phyloP scores from a whole-genome alignment of 768 basidiomycete genomes.

The Mycena amicta region DNA sequence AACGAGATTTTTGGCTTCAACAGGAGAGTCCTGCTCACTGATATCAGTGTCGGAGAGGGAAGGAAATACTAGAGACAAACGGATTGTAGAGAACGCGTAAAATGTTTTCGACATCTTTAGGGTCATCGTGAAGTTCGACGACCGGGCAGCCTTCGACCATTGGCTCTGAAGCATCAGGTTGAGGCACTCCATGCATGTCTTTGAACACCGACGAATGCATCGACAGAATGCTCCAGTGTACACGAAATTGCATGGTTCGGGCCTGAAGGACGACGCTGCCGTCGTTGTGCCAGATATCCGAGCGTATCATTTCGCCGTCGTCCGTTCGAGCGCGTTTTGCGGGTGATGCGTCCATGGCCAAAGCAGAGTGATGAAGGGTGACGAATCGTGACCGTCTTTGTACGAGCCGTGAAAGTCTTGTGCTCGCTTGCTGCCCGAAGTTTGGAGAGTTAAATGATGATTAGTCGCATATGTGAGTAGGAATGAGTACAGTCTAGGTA shows the following conservation, averaged over 20 bases:
- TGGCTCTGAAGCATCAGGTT: conserved; percentile 2
- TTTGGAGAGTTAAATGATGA: too few relatives aligned
- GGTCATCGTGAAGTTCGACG: conserved; percentile 3
- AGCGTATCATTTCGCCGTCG: conserved; percentile 7
- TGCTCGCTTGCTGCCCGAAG: too few relatives aligned
- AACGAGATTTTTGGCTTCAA: background rate
- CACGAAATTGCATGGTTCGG: conserved; percentile 12
- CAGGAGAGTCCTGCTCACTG: background rate
- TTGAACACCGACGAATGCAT: conserved; percentile 12
- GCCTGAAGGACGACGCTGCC: conserved; percentile 14
- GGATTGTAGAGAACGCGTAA: conserved; percentile 8
- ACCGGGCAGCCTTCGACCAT: conserved; percentile 12
- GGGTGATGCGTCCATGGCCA: background rate
- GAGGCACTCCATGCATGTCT: conserved; percentile 10
- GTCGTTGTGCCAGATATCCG: conserved; percentile 11
- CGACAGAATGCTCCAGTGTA: conserved; percentile 10
- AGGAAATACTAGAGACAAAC: background rate
- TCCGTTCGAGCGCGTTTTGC: conserved; percentile 12
- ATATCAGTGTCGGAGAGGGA: background rate
- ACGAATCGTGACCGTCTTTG: too few relatives aligned
- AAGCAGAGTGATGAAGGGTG: too few relatives aligned
- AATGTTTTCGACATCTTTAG: conserved; percentile 2
- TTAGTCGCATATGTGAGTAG: too few relatives aligned
- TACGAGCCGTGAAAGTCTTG: too few relatives aligned
- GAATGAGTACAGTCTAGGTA: too few relatives aligned